These are phyloP conservation scores for Saururus chinensis DNA, from an alignment of 164 flowering plant species.

Conservation along the genomic window DNA sequence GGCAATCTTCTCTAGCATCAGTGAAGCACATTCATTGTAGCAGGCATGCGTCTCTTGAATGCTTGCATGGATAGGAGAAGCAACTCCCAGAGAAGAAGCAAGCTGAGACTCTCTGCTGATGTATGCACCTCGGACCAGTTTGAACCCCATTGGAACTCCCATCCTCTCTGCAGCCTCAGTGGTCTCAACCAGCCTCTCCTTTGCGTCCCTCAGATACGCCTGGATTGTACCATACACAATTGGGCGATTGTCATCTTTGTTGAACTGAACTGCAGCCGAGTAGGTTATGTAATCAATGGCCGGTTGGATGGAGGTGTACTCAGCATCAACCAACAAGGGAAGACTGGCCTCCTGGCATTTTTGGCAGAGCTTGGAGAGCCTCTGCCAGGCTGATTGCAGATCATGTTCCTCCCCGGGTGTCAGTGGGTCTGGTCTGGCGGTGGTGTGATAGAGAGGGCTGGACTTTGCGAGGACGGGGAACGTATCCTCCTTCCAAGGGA, in stretches of 20 bases:
- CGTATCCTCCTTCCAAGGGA: constrained; percentile 70
- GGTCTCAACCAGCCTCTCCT: constrained; percentile 41
- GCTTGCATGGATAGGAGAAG: constrained; percentile 62
- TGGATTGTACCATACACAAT: constrained; percentile 70
- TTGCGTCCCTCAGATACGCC: constrained; percentile 72
- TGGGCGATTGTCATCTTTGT: constrained; percentile 23
- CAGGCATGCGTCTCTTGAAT: constrained; percentile 65
- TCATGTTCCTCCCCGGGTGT: constrained; percentile 56
- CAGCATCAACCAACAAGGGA: constrained; percentile 68
- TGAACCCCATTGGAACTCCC: constrained; percentile 62
- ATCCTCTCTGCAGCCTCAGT: constrained; percentile 47
- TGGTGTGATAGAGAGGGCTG: constrained; percentile 79
- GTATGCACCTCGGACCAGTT: constrained; percentile 90
- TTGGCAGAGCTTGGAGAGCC: constrained; percentile 37
- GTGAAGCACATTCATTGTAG: constrained; percentile 56
- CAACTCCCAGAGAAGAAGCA: constrained; percentile 50
- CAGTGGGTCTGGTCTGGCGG: constrained; percentile 38
- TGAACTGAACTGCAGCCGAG: constrained; percentile 37
- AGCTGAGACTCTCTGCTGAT: constrained; percentile 49
- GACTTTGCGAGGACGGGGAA: constrained; percentile 47
- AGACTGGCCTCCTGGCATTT: constrained; percentile 35
- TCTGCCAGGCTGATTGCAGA: constrained; percentile 38
- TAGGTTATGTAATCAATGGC: constrained; percentile 79
- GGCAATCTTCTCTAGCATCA: constrained; percentile 57
- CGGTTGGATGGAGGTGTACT: constrained; percentile 71